Evolutionary conservation across 352 stramenopile species (phyloP), one percentile per base, ranked within the genome.

Genomic region (Pythium inflatum): DNA sequence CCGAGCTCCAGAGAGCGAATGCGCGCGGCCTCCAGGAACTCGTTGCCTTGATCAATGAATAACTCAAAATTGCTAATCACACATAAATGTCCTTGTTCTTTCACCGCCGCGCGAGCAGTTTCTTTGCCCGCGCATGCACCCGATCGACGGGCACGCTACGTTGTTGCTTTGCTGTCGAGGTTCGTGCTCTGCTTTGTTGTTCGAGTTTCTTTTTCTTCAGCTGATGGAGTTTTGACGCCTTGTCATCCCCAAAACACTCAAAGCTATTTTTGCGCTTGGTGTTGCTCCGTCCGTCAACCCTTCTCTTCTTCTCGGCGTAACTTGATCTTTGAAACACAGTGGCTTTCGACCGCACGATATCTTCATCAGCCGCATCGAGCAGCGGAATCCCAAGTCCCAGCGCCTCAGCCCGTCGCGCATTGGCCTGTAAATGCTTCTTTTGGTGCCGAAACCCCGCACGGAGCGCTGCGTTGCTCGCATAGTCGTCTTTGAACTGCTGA

Each of bases 401-500:
- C 4, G 72, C 59, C 9, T 75, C 73, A 0, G 80, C 85, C 20
- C 82, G 74, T 14, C 73, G 60, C 57, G 80, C 61, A 40, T 83
- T 79, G 11, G 33, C 54, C 55, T 85, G 76, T 12, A 70, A 65
- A 62, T 82, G 68, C 56, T 82, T 81, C 76, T 93, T 94, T 36
- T 90, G 69, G 41, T 65, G 64, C 20, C 87, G 82, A 36, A 94
- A 91, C 27, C 66, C 57, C 3, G 77, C 71, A 22, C 87, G 76
- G 20, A 94, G 59, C 24, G 61, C 67, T 12, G 80, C 75, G 41
- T 96, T 97, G 27, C 77, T 84, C 6, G 66, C 68, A 55, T 92
- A 92, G 51, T 93, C 84, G 74, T 96, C 82, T 24, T 83, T 81
- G 18, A 85, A 88, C 53, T 90, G 74, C 27, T 70, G 70, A 30